Evolutionary conservation across 495 filamentous ascomycete genomes (phyloP), one percentile per base, ranked within the genome.

Genomic region (Aspergillus olivimuriae): DNA sequence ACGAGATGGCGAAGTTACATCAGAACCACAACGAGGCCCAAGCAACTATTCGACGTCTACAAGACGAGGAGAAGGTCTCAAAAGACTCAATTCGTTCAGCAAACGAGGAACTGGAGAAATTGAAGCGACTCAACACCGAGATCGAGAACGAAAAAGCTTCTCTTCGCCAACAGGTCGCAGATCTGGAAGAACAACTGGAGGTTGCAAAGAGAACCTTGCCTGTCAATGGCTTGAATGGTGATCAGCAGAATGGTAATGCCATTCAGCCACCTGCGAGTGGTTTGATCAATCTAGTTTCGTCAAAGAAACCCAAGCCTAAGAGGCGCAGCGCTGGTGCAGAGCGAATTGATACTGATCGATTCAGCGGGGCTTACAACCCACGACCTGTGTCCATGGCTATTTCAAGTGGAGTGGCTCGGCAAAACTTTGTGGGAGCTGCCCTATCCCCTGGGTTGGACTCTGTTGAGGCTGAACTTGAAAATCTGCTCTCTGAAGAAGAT

Each of bases 261-360:
- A 47, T 63, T 9, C 72, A 75, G 43, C 59, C 74, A 17, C 76
- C 82, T 44, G 69, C 78, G 2, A 83, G 73, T 44, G 88, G 89
- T 40, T 76, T 99, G 41, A 96, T 99, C 72, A 97, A 97, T 58
- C 72, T 99, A 35, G 92, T 99, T 12, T 87, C 90, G 10, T 87
- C 88, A 16, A 99, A 97, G 78, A 96, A 95, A 72, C 89, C 91
- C 24, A 96, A 95, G 72, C 91, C 92, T 7, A 95, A 97, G 73
- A 70, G 92, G 58, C 78, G 94, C 36, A 97, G 92, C 63, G 92
- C 88, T 39, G 92, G 92, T 23, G 83, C 85, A n/a, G 90, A 95
- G 58, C 81, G 76, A 48, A 79, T 84, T 53, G 81, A 88, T 11
- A 73, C 82, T 47, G 89, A 95, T 63, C 79, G 89, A 46, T 91